These are phyloP conservation scores for Teratosphaeria gauchensis DNA, from an alignment of 2,329 filamentous ascomycete genomes.

Conservation along the genomic window DNA sequence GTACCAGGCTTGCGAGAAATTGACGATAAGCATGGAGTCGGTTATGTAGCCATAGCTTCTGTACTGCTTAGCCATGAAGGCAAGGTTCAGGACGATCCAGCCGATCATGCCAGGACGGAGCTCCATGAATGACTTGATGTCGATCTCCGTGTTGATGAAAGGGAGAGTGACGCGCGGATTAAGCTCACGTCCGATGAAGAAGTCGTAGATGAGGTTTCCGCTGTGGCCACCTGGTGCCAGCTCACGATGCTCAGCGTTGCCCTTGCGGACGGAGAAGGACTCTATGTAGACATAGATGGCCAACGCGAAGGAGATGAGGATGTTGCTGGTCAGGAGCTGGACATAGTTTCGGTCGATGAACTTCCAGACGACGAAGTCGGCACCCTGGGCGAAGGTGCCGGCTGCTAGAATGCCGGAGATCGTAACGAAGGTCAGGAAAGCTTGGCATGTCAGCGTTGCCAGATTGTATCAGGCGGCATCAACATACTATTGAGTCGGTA, in stretches of 20 bases:
- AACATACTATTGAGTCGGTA: constrained; percentile 59
- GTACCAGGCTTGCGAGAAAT: constrained; percentile 69
- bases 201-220: constrained; percentile 86
- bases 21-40: constrained; percentile 75
- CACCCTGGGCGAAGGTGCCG: constrained; percentile 67
- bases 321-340: constrained; percentile 73
- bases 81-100: constrained; percentile 77
- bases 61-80: constrained; percentile 82
- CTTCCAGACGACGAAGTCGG: constrained; percentile 79
- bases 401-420: constrained; percentile 62
- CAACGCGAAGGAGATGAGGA: constrained; percentile 63
- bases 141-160: constrained; percentile 64
- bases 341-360: constrained; percentile 89
- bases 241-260: constrained; percentile 62
- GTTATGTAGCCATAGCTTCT: constrained; percentile 72
- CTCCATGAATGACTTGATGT: constrained; percentile 85
- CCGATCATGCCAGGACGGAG: constrained; percentile 84
- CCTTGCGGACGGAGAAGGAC: constrained; percentile 73
- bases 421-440: constrained; percentile 64
- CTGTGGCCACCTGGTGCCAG: constrained; percentile 72
- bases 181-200: constrained; percentile 91
- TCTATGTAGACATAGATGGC: constrained; percentile 71
- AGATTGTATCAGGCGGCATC: background rate
- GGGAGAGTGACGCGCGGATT: constrained; percentile 78
- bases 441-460: constrained; percentile 32